Percentiles rank a stretch among this genome's conserved stretches.
phyloP scores from a whole-genome alignment of 768 basidiomycete species.

The Russula earlei region DNA sequence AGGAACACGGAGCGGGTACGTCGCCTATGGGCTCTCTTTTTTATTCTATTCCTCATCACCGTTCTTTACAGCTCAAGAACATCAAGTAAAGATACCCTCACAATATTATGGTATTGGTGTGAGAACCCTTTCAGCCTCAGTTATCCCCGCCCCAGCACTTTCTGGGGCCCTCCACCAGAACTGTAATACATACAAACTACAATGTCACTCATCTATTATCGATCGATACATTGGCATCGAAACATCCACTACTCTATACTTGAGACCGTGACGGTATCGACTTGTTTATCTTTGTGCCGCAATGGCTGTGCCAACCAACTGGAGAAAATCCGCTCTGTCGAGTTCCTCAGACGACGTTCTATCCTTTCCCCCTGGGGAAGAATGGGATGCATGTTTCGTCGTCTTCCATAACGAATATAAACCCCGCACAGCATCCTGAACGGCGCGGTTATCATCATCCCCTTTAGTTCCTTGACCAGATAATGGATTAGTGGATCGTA shows the following conservation, averaged over 20 bases:
- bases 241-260: neutral
- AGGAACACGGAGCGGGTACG: slow-evolving; percentile 75
- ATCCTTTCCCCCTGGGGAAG: neutral
- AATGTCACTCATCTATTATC: too few species aligned
- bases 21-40: neutral
- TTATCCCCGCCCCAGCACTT: neutral
- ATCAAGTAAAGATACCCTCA: slow-evolving; percentile 27
- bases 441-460: neutral
- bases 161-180: neutral
- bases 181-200: neutral
- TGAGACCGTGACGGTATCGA: neutral
- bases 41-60: slow-evolving; percentile 1
- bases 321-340: slow-evolving; percentile 10
- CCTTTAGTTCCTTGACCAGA: neutral
- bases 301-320: slow-evolving; percentile 10
- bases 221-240: neutral
- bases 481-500: neutral
- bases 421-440: slow-evolving; percentile 11
- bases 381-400: neutral
- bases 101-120: too few species aligned
- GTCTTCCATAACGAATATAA: slow-evolving; percentile 11
- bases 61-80: slow-evolving; percentile 27
- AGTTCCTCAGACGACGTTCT: neutral
- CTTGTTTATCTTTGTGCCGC: neutral
- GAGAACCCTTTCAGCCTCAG: neutral